Evolutionary conservation across 257 asterid genomes (phyloP).

Genomic region (Nemophila menziesii): DNA sequence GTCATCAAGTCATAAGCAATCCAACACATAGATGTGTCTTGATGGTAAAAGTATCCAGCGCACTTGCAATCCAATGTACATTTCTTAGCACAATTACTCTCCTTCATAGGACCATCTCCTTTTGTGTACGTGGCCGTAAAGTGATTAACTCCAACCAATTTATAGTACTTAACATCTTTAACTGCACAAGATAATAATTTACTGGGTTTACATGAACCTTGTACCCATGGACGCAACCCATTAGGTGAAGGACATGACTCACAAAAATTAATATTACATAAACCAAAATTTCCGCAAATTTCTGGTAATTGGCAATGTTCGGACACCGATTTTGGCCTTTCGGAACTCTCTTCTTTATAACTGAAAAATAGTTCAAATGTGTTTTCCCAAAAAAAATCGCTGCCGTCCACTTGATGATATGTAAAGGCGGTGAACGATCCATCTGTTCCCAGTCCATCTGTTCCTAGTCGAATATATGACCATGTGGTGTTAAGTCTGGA

Average conservation of each 20-base stretch:
- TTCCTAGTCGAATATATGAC: conserved; percentile 31
- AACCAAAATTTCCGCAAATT: conserved; percentile 33
- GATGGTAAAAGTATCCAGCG: conserved; percentile 25
- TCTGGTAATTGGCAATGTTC: conserved; percentile 19
- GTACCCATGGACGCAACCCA: conserved; percentile 37
- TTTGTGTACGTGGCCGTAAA: conserved; percentile 24
- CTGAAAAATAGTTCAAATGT: too few species aligned
- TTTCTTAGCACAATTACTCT: conserved; percentile 18
- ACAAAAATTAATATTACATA: conserved; percentile 31
- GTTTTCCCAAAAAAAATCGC: too few species aligned
- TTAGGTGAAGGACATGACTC: conserved; percentile 31
- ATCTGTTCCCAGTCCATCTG: conserved; percentile 34
- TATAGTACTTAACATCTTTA: conserved; percentile 19
- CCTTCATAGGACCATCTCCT: conserved; percentile 25
- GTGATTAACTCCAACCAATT: conserved; percentile 24
- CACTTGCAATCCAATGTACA: conserved; percentile 27
- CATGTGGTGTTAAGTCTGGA: conserved; percentile 32
- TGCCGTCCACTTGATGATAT: too few species aligned
- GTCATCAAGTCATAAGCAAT: conserved; percentile 24
- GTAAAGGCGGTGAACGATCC: conserved; percentile 33
- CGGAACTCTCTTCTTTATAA: conserved; percentile 7
- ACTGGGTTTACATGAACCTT: conserved; percentile 11
- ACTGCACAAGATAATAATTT: conserved; percentile 19
- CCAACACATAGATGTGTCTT: conserved; percentile 22
- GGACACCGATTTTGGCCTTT: too few species aligned